Conservation (phyloP, 805 yeast genomes). For the Ogataea pini region DNA sequence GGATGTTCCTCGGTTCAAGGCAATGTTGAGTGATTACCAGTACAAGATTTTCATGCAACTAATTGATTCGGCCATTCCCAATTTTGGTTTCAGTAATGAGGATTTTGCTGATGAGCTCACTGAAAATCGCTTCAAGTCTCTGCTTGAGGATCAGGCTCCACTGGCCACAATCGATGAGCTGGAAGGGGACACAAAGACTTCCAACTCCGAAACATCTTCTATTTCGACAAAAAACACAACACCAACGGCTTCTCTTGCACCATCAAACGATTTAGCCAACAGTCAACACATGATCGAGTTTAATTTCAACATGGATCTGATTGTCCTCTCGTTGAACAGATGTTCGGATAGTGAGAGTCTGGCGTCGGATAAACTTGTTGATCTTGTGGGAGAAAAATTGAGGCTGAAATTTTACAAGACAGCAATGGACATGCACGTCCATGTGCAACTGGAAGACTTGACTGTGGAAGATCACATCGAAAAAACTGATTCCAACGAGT, state of each 20-base stretch:
- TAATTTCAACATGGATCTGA: constrained; percentile 63
- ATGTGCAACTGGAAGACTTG: constrained; percentile 63
- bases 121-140: constrained; percentile 20
- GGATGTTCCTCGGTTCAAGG: constrained; percentile 67
- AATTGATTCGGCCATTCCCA: constrained; percentile 68
- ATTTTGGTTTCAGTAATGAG: constrained; percentile 32
- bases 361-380: constrained; percentile 68
- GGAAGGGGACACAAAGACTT: constrained; percentile 17
- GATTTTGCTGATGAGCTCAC: constrained; percentile 13
- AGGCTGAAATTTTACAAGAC: constrained; percentile 61
- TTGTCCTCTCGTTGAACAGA: constrained; percentile 61
- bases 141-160: constrained; percentile 26
- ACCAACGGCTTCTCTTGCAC: neutral
- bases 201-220: constrained; percentile 17
- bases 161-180: constrained; percentile 16
- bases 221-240: constrained; percentile 7
- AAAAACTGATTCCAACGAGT: constrained; percentile 57
- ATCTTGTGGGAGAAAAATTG: constrained; percentile 67
- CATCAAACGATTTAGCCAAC: constrained; percentile 10
- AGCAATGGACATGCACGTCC: constrained; percentile 60
- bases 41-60: constrained; percentile 85
- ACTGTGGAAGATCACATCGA: constrained; percentile 76
- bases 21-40: constrained; percentile 83
- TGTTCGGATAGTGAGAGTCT: constrained; percentile 64
- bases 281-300: constrained; percentile 72